Base-by-base conservation (phyloP, 192 early-diverging fungal genomes). In the Mortierella claussenii region DNA sequence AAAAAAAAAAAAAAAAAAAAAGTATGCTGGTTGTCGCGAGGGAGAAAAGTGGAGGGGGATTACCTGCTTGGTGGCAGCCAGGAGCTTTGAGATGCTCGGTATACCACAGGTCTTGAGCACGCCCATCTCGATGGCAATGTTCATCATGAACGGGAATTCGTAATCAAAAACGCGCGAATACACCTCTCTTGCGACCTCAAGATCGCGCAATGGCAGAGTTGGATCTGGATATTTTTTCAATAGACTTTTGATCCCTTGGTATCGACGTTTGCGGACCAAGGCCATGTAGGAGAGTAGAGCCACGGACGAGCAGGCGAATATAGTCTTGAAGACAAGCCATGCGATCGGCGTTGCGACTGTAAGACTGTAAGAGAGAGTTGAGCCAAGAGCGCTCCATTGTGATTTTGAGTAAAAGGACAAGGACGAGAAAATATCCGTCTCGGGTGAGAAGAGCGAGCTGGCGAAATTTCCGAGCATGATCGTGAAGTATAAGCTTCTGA, bases 221-320 rank as follows among this genome's bases (percentile, higher is more conserved):
- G 78, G 78, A 37, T 79, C 78, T 12, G 78, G 78, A 15, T 69
- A 79, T 49, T 70, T 66, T 34, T 50, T 21, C 4, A 56, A 36
- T 23, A 79, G 33, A 18, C 44, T 28, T 32, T 79, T 64, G 18
- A 79, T 40, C 33, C 20, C 6, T 33, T 66, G 43, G 45, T 60
- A 70, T 10, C 78, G 63, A 32, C 54, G 47, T 24, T 60, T 47
- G 18, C 68, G 62, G 20, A 79, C 68, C 27, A 45, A 17, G 17
- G 26, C 15, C 24, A 71, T 32, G 26, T 71, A 71, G 18, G 4
- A 57, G 0, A 57, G 5, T 7, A 54, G n/a, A 4, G 7, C 52
- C 3, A 54, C 32, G 12, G 52, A 54, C 4, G 52, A 30, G 28
- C 30, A 30, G 30, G 52, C 21, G 1, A 34, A 17, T 7, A 54